A percentile compares a stretch with the other conserved stretches of the same genome.
Conservation (phyloP, 768 basidiomycete species). For the Paxillus ammoniavirescens region DNA sequence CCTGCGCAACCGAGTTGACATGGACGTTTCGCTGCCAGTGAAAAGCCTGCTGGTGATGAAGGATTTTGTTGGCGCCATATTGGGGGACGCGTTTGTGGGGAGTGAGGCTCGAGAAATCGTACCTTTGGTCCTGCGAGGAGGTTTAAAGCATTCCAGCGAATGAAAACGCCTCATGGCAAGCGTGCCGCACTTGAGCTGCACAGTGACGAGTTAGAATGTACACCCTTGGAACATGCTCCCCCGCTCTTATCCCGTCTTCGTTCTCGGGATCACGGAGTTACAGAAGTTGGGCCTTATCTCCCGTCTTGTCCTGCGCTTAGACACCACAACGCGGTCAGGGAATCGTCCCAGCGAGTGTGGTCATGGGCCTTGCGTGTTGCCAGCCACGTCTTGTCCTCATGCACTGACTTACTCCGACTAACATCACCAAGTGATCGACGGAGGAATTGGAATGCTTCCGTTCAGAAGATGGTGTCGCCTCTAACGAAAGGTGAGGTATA, state of each 20-base stretch:
- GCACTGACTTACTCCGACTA: constrained; percentile 9
- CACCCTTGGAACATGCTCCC: constrained; percentile 6
- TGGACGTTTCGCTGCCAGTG: constrained; percentile 15
- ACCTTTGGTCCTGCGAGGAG: constrained; percentile 15
- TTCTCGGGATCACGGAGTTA: constrained; percentile 2
- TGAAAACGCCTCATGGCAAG: constrained; percentile 29
- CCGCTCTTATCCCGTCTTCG: constrained; percentile 16
- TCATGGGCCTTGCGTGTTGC: constrained; percentile 21
- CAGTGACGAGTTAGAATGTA: constrained; percentile 6
- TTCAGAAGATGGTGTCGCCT: constrained; percentile 5
- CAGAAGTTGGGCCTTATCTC: constrained; percentile 5
- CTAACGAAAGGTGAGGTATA: background rate
- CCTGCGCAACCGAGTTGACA: constrained; percentile 22
- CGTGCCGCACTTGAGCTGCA: constrained; percentile 27
- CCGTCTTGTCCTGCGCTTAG: constrained; percentile 1
- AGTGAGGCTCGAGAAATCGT: constrained; percentile 14
- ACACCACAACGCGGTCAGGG: background rate
- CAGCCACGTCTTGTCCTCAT: constrained; percentile 24
- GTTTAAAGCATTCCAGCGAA: constrained; percentile 19
- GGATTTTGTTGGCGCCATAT: constrained; percentile 26
- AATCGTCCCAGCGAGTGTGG: constrained; percentile 6
- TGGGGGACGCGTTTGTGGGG: constrained; percentile 6
- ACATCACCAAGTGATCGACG: constrained; percentile 4
- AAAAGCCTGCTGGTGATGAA: constrained; percentile 19
- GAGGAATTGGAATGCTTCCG: constrained; percentile 12